Conservation (phyloP, 805 yeast species). For the Ogataea ganodermae region DNA sequence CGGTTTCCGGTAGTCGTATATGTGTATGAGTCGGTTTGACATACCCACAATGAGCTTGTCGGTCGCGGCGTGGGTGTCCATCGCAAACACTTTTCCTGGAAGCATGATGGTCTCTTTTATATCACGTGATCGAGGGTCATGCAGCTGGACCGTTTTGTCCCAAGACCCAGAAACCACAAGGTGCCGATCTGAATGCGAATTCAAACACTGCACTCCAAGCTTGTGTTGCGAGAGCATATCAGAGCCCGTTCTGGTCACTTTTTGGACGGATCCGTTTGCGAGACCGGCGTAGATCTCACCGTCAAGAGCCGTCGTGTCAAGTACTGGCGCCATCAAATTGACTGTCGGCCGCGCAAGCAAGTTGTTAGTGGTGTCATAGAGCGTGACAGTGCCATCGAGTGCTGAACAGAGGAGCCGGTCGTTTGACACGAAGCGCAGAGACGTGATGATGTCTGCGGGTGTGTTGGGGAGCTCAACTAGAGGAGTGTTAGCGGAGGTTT, state of each 20-base stretch:
- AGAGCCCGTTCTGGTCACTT: slow-evolving; percentile 32
- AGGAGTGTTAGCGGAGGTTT: neutral
- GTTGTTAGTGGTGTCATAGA: slow-evolving; percentile 11
- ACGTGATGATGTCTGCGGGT: slow-evolving; percentile 15
- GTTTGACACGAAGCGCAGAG: slow-evolving; percentile 10
- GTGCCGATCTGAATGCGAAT: slow-evolving; percentile 30
- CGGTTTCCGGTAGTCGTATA: slow-evolving; percentile 47
- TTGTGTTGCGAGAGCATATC: slow-evolving; percentile 29
- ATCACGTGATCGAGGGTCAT: slow-evolving; percentile 42
- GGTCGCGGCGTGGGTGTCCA: slow-evolving; percentile 49
- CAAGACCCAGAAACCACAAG: slow-evolving; percentile 59
- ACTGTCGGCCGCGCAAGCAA: neutral
- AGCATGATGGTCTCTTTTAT: slow-evolving; percentile 26
- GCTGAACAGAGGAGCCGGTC: slow-evolving; percentile 12
- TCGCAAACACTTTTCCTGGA: slow-evolving; percentile 57
- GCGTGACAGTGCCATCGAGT: slow-evolving; percentile 18
- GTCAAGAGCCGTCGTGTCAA: slow-evolving; percentile 14
- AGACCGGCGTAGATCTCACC: slow-evolving; percentile 37
- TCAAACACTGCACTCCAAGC: slow-evolving; percentile 42
- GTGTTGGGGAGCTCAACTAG: slow-evolving; percentile 16
- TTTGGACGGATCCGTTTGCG: slow-evolving; percentile 55
- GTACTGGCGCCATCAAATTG: slow-evolving; percentile 15
- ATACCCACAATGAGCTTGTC: slow-evolving; percentile 50
- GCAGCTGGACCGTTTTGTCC: slow-evolving; percentile 52
- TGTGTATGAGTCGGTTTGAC: slow-evolving; percentile 52